Evolutionary conservation across 371 early-diverging fungal species (phyloP), one percentile per base, ranked within the genome.

Genomic region (Zychaea mexicana): DNA sequence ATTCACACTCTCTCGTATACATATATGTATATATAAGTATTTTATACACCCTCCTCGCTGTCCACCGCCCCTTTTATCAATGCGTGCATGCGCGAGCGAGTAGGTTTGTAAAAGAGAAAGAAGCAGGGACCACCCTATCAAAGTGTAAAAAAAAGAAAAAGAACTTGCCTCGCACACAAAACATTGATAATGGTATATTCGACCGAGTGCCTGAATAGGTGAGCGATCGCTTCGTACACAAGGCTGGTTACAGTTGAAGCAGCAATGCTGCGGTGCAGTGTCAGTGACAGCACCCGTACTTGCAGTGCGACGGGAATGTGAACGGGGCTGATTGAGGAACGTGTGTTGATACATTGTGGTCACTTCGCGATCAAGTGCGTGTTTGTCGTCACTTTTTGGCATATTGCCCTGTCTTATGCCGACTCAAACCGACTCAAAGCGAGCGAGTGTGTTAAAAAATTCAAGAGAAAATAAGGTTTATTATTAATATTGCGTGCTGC

Each of bases 91-190:
- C 5, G 33, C 8, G 33, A 33, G 12, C 5, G 33, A 33, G 15
- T 42, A 42, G n/a, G n/a, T n/a, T n/a, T n/a, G n/a, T 12, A 12
- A 42, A 42, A 2, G n/a, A 39, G n/a, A 39, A 39, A 42, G 19
- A 55, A 55, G 31, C 28, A 55, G 55, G 55, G 31, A 55, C 12
- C 19, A 21, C 24, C 21, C 8, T 49, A 8, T n/a, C 26, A 26
- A 19, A 24, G 52, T 15, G 26, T n/a, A 17, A 33, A 42, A 26
- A 24, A 42, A 21, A 21, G 12, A 19, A 30, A 21, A 46, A 24
- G n/a, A 54, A 45, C 49, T 61, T 67, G 49, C 68, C 56, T 67
- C 68, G 45, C 68, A 67, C 21, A 62, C 57, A 57, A 67, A 62
- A 60, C 68, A 67, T 32, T 59, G 59, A 42, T 61, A 52, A 39